phyloP scores from a whole-genome alignment of 164 flowering plant species.

The Kalanchoe fedtschenkoi region DNA sequence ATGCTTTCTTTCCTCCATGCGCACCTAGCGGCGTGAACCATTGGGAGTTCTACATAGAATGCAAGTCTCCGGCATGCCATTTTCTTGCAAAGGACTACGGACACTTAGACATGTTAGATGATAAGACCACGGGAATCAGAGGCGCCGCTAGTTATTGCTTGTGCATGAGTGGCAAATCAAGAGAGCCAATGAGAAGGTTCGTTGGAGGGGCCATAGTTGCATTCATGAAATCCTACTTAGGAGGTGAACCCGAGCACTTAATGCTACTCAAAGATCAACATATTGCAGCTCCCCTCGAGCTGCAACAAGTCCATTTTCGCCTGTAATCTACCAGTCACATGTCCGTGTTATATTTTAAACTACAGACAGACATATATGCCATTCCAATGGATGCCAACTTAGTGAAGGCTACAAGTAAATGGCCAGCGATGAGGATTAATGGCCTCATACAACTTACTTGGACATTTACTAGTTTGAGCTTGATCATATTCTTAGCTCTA shows the following conservation, averaged over 20 bases:
- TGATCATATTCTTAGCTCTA: too few species aligned
- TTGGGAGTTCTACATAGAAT: slow-evolving; percentile 48
- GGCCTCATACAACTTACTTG: too few species aligned
- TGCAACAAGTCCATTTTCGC: slow-evolving; percentile 25
- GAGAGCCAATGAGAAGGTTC: slow-evolving; percentile 81
- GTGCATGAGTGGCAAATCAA: slow-evolving; percentile 69
- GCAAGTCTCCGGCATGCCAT: slow-evolving; percentile 45
- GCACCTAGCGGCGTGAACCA: slow-evolving; percentile 87
- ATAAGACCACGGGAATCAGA: slow-evolving; percentile 58
- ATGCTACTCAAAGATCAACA: slow-evolving; percentile 22
- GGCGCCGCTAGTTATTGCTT: slow-evolving; percentile 53
- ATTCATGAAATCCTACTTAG: slow-evolving; percentile 49
- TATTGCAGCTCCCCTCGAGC: slow-evolving; percentile 30
- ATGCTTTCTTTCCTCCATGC: slow-evolving; percentile 65
- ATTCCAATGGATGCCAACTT: too few species aligned
- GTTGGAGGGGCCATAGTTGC: slow-evolving; percentile 69
- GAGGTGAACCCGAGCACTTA: slow-evolving; percentile 28
- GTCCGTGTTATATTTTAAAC: too few species aligned
- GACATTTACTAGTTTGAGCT: too few species aligned
- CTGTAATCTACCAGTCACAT: too few species aligned
- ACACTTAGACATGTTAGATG: slow-evolving; percentile 77
- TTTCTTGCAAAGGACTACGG: slow-evolving; percentile 72
- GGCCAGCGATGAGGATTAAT: too few species aligned
- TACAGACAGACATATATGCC: too few species aligned
- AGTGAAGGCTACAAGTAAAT: too few species aligned